Evolutionary conservation across 768 basidiomycete genomes (phyloP), one percentile per base, ranked within the genome.

Genomic region (Boletales sp.): DNA sequence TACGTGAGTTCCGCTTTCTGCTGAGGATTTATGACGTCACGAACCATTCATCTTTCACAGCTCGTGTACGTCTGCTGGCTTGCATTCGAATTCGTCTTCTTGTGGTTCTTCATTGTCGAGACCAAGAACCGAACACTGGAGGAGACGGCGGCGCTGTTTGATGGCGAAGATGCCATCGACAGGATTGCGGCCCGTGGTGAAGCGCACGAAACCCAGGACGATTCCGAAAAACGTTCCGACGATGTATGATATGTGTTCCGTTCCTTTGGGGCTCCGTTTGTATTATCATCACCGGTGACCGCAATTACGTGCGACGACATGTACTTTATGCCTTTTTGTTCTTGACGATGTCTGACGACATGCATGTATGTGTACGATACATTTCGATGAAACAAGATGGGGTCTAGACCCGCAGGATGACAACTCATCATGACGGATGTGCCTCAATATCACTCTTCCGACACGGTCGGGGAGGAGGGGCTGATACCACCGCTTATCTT

Each of bases 131-230:
- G 78, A 53, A 81, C 86, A 15, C 76, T 90, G 56, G 87, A 90
- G 65, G 88, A 90, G 72, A 89, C 87, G n/a, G 84, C 87, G 9
- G 84, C 77, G 33, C 65, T 90, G 46, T 90, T 90, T 73, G 87
- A 90, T 57, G 87, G 86, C 35, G 79, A 82, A 11, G 78, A 80
- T 1, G 79, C 73, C 19, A 62, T 76, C 21, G 58, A 68, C 11
- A 58, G 54, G 45, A 70, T 78, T n/a, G 35, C 64, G 5, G 65
- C 56, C 34, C 59, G 53, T 21, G 66, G 60, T 31, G 65, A 56
- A 44, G 43, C 39, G 3, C 45, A 44, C n/a, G 60, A 62, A 2
- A 33, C 49, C 21, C 55, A 43, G 10, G 56, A 59, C 17, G 60
- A 59, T 15, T n/a, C 25, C 17, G 64, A 68, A 50, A 69, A 68